phyloP scores from a whole-genome alignment of 2,329 filamentous ascomycete species.

The Massarina eburnea region DNA sequence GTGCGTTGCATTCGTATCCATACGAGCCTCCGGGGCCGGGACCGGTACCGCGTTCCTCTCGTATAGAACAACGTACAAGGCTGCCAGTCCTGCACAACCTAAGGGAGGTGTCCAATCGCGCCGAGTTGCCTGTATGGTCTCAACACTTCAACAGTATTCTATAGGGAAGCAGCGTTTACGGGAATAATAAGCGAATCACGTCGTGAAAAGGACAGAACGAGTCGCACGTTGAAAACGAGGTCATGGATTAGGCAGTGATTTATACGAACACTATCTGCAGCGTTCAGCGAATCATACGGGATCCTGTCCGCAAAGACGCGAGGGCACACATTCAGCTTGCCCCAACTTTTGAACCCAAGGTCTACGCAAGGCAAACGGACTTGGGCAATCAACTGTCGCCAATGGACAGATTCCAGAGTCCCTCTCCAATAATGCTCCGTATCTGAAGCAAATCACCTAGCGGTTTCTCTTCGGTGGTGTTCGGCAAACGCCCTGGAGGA shows the following conservation, averaged over 20 bases:
- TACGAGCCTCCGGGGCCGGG: background rate
- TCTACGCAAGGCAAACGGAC: background rate
- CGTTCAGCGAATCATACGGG: background rate
- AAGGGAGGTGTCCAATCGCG: too few species aligned
- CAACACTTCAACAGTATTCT: too few species aligned
- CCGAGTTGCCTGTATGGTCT: too few species aligned
- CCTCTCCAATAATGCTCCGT: background rate
- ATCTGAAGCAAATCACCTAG: background rate
- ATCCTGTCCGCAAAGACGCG: background rate
- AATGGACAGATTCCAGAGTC: background rate
- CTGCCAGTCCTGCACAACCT: too few species aligned
- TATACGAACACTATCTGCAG: background rate
- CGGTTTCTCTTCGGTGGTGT: background rate
- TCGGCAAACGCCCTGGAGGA: background rate
- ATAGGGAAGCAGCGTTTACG: too few species aligned
- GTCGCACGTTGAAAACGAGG: background rate
- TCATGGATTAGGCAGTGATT: background rate
- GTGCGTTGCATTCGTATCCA: background rate
- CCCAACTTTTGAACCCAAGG: background rate
- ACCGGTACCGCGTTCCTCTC: constrained; percentile 5
- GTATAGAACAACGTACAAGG: background rate
- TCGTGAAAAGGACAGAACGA: background rate
- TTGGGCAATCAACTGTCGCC: background rate
- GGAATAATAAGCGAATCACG: background rate
- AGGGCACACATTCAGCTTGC: background rate